phyloP scores from a whole-genome alignment of 2,329 filamentous ascomycete genomes.

The Aspergillus intermedius region DNA sequence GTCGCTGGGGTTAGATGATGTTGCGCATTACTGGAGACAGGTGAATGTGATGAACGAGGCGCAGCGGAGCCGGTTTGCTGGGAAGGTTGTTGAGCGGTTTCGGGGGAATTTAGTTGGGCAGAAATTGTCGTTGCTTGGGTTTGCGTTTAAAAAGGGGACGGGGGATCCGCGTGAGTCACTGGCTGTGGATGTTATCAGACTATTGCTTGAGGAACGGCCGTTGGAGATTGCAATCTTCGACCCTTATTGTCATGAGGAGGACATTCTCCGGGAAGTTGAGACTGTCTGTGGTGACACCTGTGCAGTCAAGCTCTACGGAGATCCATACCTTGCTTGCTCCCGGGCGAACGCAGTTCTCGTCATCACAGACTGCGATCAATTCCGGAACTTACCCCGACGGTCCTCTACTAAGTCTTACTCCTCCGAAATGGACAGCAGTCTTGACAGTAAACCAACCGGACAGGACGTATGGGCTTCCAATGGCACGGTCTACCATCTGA shows the following conservation, averaged over 20 bases:
- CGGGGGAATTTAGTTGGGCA: slow-evolving; percentile 64
- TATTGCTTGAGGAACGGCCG: slow-evolving; percentile 58
- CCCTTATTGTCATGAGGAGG: slow-evolving; percentile 42
- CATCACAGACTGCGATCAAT: slow-evolving; percentile 50
- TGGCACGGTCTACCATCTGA: slow-evolving; percentile 15
- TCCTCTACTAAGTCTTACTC: background rate
- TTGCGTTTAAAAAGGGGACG: slow-evolving; percentile 75
- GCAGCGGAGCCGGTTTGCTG: slow-evolving; percentile 62
- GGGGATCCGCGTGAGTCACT: slow-evolving; percentile 67
- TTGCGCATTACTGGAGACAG: slow-evolving; percentile 67
- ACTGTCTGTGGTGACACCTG: slow-evolving; percentile 18
- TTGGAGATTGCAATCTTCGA: slow-evolving; percentile 63
- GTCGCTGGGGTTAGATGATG: slow-evolving; percentile 61
- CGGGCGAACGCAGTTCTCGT: slow-evolving; percentile 45
- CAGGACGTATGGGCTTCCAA: slow-evolving; percentile 19
- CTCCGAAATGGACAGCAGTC: background rate
- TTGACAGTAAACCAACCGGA: background rate
- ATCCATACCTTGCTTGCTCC: slow-evolving; percentile 42
- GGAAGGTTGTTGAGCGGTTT: slow-evolving; percentile 58
- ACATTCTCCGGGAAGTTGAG: slow-evolving; percentile 37
- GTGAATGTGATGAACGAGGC: slow-evolving; percentile 73
- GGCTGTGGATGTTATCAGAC: slow-evolving; percentile 61
- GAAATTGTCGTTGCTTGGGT: slow-evolving; percentile 67
- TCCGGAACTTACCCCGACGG: slow-evolving; percentile 27
- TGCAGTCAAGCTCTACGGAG: slow-evolving; percentile 33